Base-by-base conservation (phyloP, 2,329 filamentous ascomycete species). In the Pseudohalonectria lignicola region DNA sequence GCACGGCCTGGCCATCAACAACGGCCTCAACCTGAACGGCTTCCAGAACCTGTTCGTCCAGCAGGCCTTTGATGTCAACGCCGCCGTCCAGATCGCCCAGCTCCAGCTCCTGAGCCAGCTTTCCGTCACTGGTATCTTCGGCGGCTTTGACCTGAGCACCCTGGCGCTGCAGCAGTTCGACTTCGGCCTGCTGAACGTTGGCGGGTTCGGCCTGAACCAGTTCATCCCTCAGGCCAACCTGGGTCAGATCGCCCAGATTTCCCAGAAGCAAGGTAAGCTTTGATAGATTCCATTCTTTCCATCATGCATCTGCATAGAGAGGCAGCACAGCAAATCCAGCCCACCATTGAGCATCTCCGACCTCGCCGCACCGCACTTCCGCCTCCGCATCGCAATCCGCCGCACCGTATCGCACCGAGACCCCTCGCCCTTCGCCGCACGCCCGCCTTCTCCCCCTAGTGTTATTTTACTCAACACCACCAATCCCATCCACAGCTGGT, bases 1-100 rank as follows among this genome's bases (percentile, higher is more conserved):
- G 41, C 48, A 55, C 42, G 47, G 56, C 47, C 57, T 66, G 43
- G 59, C 60, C 42, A 42, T 56, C 46, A 53, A 62, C 55, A 60
- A 65, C 57, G 62, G 63, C 55, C 57, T 71, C 50, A 60, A 70
- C 51, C 48, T 70, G 38, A 46, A 59, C 42, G 41, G 47, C 40
- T 64, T 71, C 52, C 52, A 62, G 49, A 46, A 45, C 39, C 56
- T 66, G 45, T 64, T 49, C 41, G 37, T 43, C 39, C 32, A 34
- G 37, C 40, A 36, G 39, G n/a, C 28, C 4, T 45, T 49, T 39
- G 33, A 32, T 39, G 19, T 49, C 29, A 32, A 45, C 26, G 30
- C 37, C 19, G 23, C 47, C 8, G 40, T 47, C 32, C 29, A 47
- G 43, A 43, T 47, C 41, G 44, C 46, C 41, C 47, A 49, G 44